Conservation (phyloP, 768 basidiomycete genomes). For the Tephrocybe rancida region DNA sequence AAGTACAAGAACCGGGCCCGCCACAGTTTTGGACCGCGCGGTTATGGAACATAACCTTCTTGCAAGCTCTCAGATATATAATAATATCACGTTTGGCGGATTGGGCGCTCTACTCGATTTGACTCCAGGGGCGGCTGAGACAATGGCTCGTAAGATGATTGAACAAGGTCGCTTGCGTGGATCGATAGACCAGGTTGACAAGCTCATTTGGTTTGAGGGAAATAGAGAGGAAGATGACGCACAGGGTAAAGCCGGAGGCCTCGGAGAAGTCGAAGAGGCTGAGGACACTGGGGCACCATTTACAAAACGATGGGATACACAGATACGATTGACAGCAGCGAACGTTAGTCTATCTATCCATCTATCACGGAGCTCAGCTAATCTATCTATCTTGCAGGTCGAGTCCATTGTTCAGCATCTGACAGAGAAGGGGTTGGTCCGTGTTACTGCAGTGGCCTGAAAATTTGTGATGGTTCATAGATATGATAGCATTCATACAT, state of each 20-base stretch:
- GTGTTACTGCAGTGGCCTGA: slow-evolving; percentile 29
- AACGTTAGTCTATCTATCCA: slow-evolving; percentile 54
- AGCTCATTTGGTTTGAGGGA: slow-evolving; percentile 91
- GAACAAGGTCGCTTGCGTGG: slow-evolving; percentile 94
- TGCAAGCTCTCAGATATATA: slow-evolving; percentile 96
- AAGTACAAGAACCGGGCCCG: slow-evolving; percentile 87
- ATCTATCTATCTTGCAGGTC: slow-evolving; percentile 48
- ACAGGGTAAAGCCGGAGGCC: slow-evolving; percentile 91
- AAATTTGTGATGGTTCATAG: slow-evolving; percentile 6
- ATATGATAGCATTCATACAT: slow-evolving; percentile 31
- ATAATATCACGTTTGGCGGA: slow-evolving; percentile 96
- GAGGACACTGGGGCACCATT: slow-evolving; percentile 89
- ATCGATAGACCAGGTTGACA: slow-evolving; percentile 94
- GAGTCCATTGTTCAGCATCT: slow-evolving; percentile 87
- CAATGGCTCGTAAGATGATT: slow-evolving; percentile 98
- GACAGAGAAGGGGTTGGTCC: slow-evolving; percentile 70
- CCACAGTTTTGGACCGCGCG: slow-evolving; percentile 94
- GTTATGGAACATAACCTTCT: slow-evolving; percentile 99
- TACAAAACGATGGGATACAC: slow-evolving; percentile 95
- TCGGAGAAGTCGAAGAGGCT: slow-evolving; percentile 86
- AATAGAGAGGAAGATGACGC: slow-evolving; percentile 87
- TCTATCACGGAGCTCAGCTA: neutral
- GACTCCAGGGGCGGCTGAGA: slow-evolving; percentile 92
- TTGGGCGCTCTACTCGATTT: slow-evolving; percentile 88
- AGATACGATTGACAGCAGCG: slow-evolving; percentile 86